Percentiles rank a stretch among this genome's conserved stretches.
Conservation (phyloP, 2,329 filamentous ascomycete genomes). For the Diaporthe citriasiana region DNA sequence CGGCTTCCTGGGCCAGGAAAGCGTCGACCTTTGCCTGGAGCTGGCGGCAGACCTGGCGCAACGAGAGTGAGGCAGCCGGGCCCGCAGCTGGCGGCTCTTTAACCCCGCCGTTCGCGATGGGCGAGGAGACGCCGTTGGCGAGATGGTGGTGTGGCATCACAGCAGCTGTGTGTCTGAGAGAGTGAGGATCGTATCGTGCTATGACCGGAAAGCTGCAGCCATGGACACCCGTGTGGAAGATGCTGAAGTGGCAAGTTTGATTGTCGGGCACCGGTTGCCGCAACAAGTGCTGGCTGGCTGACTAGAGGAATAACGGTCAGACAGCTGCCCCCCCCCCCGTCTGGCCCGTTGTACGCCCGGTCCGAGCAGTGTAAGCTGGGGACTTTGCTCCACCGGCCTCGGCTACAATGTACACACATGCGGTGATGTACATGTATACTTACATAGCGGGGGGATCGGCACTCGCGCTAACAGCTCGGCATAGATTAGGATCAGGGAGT, state of each 20-base stretch:
- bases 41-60: slow-evolving; percentile 60
- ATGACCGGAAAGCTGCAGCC: slow-evolving; percentile 26
- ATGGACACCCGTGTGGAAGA: slow-evolving; percentile 11
- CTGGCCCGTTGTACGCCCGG: slow-evolving; percentile 25
- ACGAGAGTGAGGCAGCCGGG: slow-evolving; percentile 13
- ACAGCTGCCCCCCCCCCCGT: slow-evolving; percentile 6
- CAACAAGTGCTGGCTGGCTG: not conserved
- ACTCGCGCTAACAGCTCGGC: not conserved
- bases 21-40: slow-evolving; percentile 72
- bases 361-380: slow-evolving; percentile 24
- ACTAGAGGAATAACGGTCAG: not conserved
- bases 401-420: too few species aligned
- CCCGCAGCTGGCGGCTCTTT: slow-evolving; percentile 16
- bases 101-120: slow-evolving; percentile 29
- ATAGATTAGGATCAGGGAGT: slow-evolving; percentile 21
- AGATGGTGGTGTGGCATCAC: slow-evolving; percentile 37
- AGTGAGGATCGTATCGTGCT: slow-evolving; percentile 15
- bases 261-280: too few species aligned
- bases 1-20: slow-evolving; percentile 74
- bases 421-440: too few species aligned
- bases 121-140: slow-evolving; percentile 35
- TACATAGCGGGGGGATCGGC: slow-evolving; percentile 33
- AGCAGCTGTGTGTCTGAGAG: not conserved
- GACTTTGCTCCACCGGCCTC: slow-evolving; percentile 32
- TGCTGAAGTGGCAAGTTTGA: slow-evolving; percentile 14